Base-by-base conservation (phyloP, 768 basidiomycete species). In the Mycena haematopus region DNA sequence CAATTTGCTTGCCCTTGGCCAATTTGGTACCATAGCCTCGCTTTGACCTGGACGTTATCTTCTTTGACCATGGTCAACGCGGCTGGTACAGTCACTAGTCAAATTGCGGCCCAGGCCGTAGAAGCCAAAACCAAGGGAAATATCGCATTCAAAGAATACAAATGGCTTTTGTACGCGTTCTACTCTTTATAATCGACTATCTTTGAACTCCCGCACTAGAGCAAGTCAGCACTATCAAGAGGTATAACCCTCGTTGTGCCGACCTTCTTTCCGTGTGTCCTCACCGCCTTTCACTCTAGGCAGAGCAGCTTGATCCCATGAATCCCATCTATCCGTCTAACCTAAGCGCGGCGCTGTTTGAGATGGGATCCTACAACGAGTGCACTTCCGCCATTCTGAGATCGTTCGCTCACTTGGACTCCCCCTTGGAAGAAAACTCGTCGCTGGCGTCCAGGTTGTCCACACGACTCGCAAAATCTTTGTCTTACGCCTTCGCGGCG, bases 101-200 rank as follows among this genome's bases (percentile, higher is more conserved):
- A 5, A 4, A 9, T 9, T 31, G 36, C 17, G 36, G 15, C 13
- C 15, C 36, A 38, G 15, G 36, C 36, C 6, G 36, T 13, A 38
- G 22, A 51, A 33, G 52, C 36, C 15, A 52, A 52, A 22, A 33
- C 35, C 9, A 38, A 52, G 22, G 52, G 52, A 38, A 52, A 52
- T 21, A 52, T 22, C 21, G 52, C 52, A 24, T 52, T 52, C n/a
- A 38, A 24, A 4, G 17, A 52, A 24, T 15, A n/a, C 11, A 52
- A 52, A 52, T 52, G 33, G 52, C 52, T 52, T 33, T n/a, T 15
- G 52, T 52, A 52, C 4, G 52, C 22, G 21, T 33, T 38, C 15
- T 24, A 8, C 11, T 24, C 14, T 14, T 21, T 21, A 15, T 21
- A 8, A 21, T 24, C 15, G 15, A 6, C 11, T 31, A 9, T 6